These are phyloP conservation scores for Syzygium malaccense DNA, from an alignment of 441 rosid species.

Conservation along the genomic window DNA sequence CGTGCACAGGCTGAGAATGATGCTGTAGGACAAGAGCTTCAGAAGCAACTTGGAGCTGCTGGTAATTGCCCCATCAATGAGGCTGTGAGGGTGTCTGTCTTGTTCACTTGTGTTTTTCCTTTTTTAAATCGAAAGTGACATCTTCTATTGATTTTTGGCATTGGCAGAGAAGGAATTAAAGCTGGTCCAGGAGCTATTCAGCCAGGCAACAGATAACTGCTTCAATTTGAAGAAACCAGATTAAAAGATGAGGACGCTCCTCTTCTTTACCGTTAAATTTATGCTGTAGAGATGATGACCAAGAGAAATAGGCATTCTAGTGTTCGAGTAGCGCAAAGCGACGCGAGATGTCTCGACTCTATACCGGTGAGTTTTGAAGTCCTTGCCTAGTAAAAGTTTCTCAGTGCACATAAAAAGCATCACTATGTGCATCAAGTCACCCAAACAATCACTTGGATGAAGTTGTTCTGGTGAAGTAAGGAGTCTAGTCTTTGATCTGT, in stretches of 20 bases:
- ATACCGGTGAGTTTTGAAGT: not conserved
- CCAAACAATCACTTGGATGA: not conserved
- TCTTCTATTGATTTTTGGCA: not conserved
- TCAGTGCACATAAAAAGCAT: not conserved
- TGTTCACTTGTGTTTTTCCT: not conserved
- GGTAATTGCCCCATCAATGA: constrained; percentile 25
- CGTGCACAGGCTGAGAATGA: constrained; percentile 65
- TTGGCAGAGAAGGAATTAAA: constrained; percentile 68
- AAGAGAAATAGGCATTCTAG: not conserved
- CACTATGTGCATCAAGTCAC: not conserved
- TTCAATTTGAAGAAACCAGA: constrained; percentile 86
- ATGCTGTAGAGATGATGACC: not conserved
- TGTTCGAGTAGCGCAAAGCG: not conserved
- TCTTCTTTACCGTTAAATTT: not conserved
- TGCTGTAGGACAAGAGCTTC: constrained; percentile 76
- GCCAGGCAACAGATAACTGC: constrained; percentile 80
- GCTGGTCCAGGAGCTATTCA: constrained; percentile 76
- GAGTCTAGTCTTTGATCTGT: not conserved
- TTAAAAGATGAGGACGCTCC: not conserved
- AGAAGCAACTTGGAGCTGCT: constrained; percentile 87
- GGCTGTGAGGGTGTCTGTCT: not conserved
- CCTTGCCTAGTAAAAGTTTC: not conserved
- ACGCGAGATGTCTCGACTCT: not conserved
- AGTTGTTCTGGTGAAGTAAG: not conserved
- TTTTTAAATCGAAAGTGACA: not conserved